Evolutionary conservation across 2,329 filamentous ascomycete genomes (phyloP).

Genomic region (Colletotrichum trifolii): DNA sequence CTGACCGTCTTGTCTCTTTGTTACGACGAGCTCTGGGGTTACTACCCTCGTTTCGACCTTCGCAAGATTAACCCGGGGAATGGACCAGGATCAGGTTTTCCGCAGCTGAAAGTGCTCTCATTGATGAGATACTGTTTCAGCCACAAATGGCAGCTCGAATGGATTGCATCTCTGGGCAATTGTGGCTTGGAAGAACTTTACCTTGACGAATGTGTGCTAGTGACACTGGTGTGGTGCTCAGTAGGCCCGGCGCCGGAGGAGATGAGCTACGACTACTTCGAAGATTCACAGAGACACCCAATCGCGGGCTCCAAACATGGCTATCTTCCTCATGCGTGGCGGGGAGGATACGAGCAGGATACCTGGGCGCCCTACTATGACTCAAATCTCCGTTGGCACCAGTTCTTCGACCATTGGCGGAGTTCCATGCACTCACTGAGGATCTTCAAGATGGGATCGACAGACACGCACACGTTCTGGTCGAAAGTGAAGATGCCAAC

Average conservation of each 20-base stretch:
- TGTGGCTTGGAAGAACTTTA: slow-evolving; percentile 53
- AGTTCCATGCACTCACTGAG: slow-evolving; percentile 1
- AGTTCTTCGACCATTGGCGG: slow-evolving; percentile 14
- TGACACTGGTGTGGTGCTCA: slow-evolving; percentile 3
- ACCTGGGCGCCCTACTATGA: not conserved
- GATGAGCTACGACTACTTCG: not conserved
- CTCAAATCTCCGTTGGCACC: slow-evolving; percentile 9
- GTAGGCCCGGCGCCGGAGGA: not conserved
- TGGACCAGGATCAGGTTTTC: slow-evolving; percentile 41
- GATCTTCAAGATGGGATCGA: slow-evolving; percentile 17
- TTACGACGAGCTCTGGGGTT: slow-evolving; percentile 51
- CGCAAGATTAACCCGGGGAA: slow-evolving; percentile 30
- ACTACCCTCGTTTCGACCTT: slow-evolving; percentile 51
- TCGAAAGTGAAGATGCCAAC: not conserved
- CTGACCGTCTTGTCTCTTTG: slow-evolving; percentile 53
- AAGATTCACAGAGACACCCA: not conserved
- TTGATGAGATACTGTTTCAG: slow-evolving; percentile 55
- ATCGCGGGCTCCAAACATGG: not conserved
- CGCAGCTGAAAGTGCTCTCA: slow-evolving; percentile 50
- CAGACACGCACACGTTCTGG: slow-evolving; percentile 5
- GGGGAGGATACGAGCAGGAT: not conserved
- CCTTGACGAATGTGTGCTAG: slow-evolving; percentile 51
- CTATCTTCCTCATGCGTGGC: slow-evolving; percentile 3
- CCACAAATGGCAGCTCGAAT: slow-evolving; percentile 58
- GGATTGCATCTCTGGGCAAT: slow-evolving; percentile 53